Conservation (phyloP, 2,329 filamentous ascomycete genomes). For the Exophiala xenobiotica region DNA sequence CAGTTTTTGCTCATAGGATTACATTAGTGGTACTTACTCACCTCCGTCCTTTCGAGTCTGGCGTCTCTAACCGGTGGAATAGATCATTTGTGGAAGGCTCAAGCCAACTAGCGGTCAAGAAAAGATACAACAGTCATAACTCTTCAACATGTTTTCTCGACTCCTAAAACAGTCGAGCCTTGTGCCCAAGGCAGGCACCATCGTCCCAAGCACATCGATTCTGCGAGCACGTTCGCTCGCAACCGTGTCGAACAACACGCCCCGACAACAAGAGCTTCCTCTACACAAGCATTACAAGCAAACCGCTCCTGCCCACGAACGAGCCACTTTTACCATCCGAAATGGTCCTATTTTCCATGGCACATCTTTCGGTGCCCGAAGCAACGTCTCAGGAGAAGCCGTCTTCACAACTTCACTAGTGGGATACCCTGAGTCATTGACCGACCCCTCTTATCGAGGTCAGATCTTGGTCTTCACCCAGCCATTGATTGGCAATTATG, state of each 20-base stretch:
- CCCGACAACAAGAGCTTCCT: slow-evolving; percentile 37
- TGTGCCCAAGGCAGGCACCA: slow-evolving; percentile 47
- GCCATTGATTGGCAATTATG: slow-evolving; percentile 97
- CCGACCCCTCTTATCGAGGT: slow-evolving; percentile 66
- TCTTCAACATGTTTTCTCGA: slow-evolving; percentile 54
- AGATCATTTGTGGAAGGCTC: slow-evolving; percentile 69
- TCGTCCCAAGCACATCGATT: slow-evolving; percentile 35
- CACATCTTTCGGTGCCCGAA: slow-evolving; percentile 92
- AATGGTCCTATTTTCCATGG: slow-evolving; percentile 95
- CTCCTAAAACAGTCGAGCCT: slow-evolving; percentile 53
- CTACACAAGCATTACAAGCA: slow-evolving; percentile 46
- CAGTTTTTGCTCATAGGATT: slow-evolving; percentile 50
- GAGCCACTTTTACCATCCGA: slow-evolving; percentile 92
- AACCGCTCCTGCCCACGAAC: slow-evolving; percentile 68
- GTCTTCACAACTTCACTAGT: slow-evolving; percentile 98
- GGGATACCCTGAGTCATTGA: slow-evolving; percentile 89
- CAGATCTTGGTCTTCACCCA: slow-evolving; percentile 99
- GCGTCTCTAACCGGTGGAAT: slow-evolving; percentile 26
- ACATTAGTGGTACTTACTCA: slow-evolving; percentile 58
- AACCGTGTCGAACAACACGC: slow-evolving; percentile 29
- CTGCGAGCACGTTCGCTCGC: slow-evolving; percentile 37
- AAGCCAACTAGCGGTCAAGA: slow-evolving; percentile 54
- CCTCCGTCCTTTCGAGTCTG: slow-evolving; percentile 10
- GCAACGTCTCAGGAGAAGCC: slow-evolving; percentile 95
- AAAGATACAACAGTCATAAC: slow-evolving; percentile 32